A percentile compares a stretch with the other conserved stretches of the same genome.
Conservation (phyloP, 2,329 filamentous ascomycete genomes). For the Neophaeococcomyces mojaviensis region DNA sequence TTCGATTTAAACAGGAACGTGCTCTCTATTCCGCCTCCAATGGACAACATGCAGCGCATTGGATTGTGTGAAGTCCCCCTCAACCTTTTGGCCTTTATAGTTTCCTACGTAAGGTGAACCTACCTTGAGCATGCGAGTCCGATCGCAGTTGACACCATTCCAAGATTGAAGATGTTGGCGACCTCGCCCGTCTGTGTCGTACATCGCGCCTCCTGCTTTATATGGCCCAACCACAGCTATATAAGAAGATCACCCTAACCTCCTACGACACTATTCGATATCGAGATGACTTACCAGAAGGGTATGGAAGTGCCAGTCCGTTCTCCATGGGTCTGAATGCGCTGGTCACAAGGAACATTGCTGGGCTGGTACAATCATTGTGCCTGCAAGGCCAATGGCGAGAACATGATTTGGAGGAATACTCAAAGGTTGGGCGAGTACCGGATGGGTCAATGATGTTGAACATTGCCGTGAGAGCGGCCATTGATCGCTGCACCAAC, state of each 20-base stretch:
- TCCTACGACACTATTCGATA: constrained; percentile 45
- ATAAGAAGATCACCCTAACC: constrained; percentile 48
- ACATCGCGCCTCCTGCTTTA: constrained; percentile 57
- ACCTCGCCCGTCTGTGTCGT: constrained; percentile 52
- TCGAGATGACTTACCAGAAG: constrained; percentile 28
- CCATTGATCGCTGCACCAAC: constrained; percentile 51
- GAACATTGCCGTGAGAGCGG: constrained; percentile 52
- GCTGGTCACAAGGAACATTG: constrained; percentile 50
- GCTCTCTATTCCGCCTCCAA: background rate
- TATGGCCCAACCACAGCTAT: constrained; percentile 56
- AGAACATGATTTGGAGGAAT: constrained; percentile 53
- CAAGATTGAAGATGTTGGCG: constrained; percentile 51
- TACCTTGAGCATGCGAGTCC: background rate
- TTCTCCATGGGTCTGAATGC: constrained; percentile 58
- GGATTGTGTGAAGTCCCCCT: constrained; percentile 37
- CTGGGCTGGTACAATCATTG: constrained; percentile 46
- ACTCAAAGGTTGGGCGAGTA: constrained; percentile 49
- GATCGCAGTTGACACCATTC: constrained; percentile 10
- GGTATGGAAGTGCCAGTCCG: constrained; percentile 55
- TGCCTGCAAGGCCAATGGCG: constrained; percentile 50
- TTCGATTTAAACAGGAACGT: background rate
- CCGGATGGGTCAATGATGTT: constrained; percentile 59
- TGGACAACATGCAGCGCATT: background rate
- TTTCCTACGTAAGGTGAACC: constrained; percentile 42
- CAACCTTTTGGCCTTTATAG: constrained; percentile 51